Base-by-base conservation (phyloP, 257 asterid genomes). In the Thymus quinquecostatus region DNA sequence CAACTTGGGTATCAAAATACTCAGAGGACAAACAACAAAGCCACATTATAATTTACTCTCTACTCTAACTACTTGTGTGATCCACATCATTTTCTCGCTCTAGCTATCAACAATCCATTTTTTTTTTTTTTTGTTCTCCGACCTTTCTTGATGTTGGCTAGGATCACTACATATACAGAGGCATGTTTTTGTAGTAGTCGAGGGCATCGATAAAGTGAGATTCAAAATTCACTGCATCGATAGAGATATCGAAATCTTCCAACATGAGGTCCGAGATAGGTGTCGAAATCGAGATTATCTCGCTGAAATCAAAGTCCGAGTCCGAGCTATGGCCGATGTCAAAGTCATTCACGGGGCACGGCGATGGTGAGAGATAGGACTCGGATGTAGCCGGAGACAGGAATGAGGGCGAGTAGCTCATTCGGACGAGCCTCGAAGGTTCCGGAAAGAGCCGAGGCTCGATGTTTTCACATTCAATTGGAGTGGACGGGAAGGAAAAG, bases 261-360 rank as follows among this genome's bases (percentile, higher is more conserved):
- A 79, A 80, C 0, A 84, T 75, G 45, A 88, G 75, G 67, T 61
- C 75, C 28, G 70, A 57, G 12, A 34, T 64, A 12, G 87, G 86
- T 11, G 85, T 89, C 2, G 86, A 82, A 60, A 83, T 86, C 0
- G 96, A 82, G 7, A 82, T 79, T 28, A 82, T 83, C 51, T 91
- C 92, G 9, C 79, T 70, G 6, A 79, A 78, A 55, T 83, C 91
- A 10, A 79, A 78, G 47, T 83, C 91, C 5, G 83, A 79, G 8
- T 82, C 85, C 1, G 83, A 81, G 53, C 70, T 57, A 50, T 61
- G 66, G 54, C 64, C 79, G 1, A 79, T 43, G 27, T 76, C 87
- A 21, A 76, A 71, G 41, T 77, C 78, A 12, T 73, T 81, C 57
- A 77, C 70, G 49, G 69, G 78, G 79, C 81, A 57, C 12, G 57